Percentiles rank a stretch among this genome's conserved stretches.
Conservation (phyloP, 2,329 filamentous ascomycete species). For the Trichoderma sp. region DNA sequence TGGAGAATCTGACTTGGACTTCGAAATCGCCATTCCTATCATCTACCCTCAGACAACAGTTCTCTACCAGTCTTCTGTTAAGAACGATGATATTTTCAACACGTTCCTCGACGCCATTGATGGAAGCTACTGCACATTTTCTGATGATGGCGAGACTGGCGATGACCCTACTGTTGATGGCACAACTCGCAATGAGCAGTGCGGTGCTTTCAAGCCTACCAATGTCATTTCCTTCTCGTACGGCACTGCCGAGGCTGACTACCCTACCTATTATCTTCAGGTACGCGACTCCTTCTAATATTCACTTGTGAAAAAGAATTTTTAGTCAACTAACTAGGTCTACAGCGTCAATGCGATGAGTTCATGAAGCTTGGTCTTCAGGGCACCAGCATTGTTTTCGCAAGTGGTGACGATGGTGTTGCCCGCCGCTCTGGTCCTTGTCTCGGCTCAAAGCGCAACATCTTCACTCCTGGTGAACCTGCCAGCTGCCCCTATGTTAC, state of each 20-base stretch:
- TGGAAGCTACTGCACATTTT: slow-evolving; percentile 40
- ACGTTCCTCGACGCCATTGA: slow-evolving; percentile 47
- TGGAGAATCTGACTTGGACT: slow-evolving; percentile 54
- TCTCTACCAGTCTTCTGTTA: slow-evolving; percentile 44
- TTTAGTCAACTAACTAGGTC: not conserved
- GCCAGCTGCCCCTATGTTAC: slow-evolving; percentile 50
- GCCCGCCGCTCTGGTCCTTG: slow-evolving; percentile 22
- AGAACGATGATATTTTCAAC: slow-evolving; percentile 41
- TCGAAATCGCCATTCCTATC: slow-evolving; percentile 52
- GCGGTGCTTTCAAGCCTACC: slow-evolving; percentile 44
- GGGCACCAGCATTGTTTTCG: slow-evolving; percentile 49
- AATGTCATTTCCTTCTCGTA: slow-evolving; percentile 58
- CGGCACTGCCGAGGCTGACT: slow-evolving; percentile 50
- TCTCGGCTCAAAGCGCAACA: slow-evolving; percentile 33
- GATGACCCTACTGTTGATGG: slow-evolving; percentile 39
- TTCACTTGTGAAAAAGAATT: too few species aligned
- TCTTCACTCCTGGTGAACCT: slow-evolving; percentile 49
- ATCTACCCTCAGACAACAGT: slow-evolving; percentile 52
- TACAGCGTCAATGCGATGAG: slow-evolving; percentile 51
- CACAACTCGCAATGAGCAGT: slow-evolving; percentile 43
- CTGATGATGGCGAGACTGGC: slow-evolving; percentile 36
- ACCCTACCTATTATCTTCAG: slow-evolving; percentile 46
- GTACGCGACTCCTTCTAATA: not conserved
- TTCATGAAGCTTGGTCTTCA: slow-evolving; percentile 57
- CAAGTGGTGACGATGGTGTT: slow-evolving; percentile 29